Evolutionary conservation across 2,329 filamentous ascomycete genomes (phyloP).

Genomic region (Nothomitra cinnamomea): DNA sequence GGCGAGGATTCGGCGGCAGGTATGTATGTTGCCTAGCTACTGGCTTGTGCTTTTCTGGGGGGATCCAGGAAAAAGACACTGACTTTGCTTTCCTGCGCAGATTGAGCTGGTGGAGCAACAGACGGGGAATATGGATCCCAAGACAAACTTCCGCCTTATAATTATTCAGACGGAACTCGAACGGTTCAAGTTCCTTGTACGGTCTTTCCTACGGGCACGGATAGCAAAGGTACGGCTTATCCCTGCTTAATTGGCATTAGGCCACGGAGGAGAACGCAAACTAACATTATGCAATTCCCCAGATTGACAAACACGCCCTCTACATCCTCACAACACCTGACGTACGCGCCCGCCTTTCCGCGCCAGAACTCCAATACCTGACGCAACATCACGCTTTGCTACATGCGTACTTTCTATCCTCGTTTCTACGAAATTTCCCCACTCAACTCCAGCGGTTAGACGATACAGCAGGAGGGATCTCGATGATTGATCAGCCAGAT

Average conservation of each 20-base stretch:
- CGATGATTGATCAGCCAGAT: slow-evolving; percentile 85
- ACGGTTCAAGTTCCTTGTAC: slow-evolving; percentile 77
- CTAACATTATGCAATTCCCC: background rate
- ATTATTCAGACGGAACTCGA: slow-evolving; percentile 94
- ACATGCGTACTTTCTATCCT: slow-evolving; percentile 67
- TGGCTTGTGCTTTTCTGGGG: background rate
- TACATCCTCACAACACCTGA: slow-evolving; percentile 47
- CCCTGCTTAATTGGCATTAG: background rate
- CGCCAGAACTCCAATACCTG: slow-evolving; percentile 65
- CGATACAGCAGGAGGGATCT: slow-evolving; percentile 75
- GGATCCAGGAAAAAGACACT: background rate
- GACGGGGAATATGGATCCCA: slow-evolving; percentile 74
- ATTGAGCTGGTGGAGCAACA: slow-evolving; percentile 35
- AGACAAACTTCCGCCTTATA: slow-evolving; percentile 82
- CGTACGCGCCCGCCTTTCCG: slow-evolving; percentile 48
- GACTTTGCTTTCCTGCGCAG: slow-evolving; percentile 16
- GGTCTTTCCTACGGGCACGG: slow-evolving; percentile 67
- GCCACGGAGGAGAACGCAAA: background rate
- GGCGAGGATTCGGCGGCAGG: slow-evolving; percentile 48
- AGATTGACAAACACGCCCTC: slow-evolving; percentile 63
- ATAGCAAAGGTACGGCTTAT: slow-evolving; percentile 53
- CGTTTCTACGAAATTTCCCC: slow-evolving; percentile 74
- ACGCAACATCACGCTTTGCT: slow-evolving; percentile 71
- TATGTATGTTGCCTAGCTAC: slow-evolving; percentile 11
- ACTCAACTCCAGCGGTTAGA: slow-evolving; percentile 65